Percentiles rank a stretch among this genome's conserved stretches.
phyloP scores from a whole-genome alignment of 345 rosid species.

The Eucalyptus dawsonii region DNA sequence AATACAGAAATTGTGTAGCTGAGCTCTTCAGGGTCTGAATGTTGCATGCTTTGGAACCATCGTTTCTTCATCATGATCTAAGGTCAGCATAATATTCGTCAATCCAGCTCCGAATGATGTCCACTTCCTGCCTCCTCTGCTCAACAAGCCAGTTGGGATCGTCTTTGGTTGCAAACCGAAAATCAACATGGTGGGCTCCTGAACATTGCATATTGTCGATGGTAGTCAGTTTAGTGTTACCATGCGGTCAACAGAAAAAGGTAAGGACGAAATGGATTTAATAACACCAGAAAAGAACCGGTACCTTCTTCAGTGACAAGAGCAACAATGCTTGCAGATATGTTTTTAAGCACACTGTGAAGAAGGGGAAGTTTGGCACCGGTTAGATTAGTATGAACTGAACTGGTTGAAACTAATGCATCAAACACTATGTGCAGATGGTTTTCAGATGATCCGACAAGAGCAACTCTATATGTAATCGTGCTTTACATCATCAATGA shows the following conservation, averaged over 20 bases:
- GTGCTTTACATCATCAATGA: neutral
- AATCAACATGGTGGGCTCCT: slow-evolving; percentile 76
- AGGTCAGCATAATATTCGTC: slow-evolving; percentile 31
- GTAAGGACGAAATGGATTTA: neutral
- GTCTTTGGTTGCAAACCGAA: slow-evolving; percentile 33
- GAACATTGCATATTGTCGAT: neutral
- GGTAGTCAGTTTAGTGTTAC: neutral
- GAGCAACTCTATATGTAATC: neutral
- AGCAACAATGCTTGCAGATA: slow-evolving; percentile 52
- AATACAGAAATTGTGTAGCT: neutral
- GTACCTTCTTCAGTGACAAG: slow-evolving; percentile 55
- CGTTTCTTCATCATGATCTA: neutral
- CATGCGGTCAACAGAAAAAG: neutral
- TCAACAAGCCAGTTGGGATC: slow-evolving; percentile 60
- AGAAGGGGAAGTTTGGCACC: neutral
- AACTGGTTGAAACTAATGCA: neutral
- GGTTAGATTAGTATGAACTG: neutral
- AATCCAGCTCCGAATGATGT: slow-evolving; percentile 47
- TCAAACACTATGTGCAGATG: neutral
- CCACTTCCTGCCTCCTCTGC: slow-evolving; percentile 49
- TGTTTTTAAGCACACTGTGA: slow-evolving; percentile 56
- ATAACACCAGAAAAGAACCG: neutral
- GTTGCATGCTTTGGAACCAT: neutral
- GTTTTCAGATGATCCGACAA: neutral
- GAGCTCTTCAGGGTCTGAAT: neutral